phyloP scores from a whole-genome alignment of 2,329 filamentous ascomycete genomes.

The Neophaeococcomyces mojaviensis region DNA sequence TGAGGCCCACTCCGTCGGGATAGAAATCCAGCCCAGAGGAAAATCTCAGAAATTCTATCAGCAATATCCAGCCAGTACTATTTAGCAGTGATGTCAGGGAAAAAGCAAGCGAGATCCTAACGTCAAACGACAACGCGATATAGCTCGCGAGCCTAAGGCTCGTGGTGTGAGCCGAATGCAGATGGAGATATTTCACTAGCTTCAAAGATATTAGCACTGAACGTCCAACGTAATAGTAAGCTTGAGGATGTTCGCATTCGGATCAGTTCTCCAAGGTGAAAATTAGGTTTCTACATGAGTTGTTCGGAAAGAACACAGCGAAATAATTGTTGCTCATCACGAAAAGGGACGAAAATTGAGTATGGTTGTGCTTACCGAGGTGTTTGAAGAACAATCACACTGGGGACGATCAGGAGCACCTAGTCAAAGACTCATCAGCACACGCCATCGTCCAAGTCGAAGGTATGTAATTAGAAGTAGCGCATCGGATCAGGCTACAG shows the following conservation, averaged over 20 bases:
- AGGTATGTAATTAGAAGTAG: slow-evolving; percentile 31
- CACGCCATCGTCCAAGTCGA: slow-evolving; percentile 14
- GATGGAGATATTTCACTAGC: not conserved
- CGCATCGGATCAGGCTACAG: slow-evolving; percentile 30
- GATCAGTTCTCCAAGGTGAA: slow-evolving; percentile 61
- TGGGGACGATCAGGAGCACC: slow-evolving; percentile 6
- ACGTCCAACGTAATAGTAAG: not conserved
- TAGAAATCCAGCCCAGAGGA: too few species aligned
- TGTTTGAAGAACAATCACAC: not conserved
- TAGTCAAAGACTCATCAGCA: slow-evolving; percentile 10
- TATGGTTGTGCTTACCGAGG: slow-evolving; percentile 13
- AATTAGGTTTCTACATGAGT: slow-evolving; percentile 51
- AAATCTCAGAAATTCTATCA: too few species aligned
- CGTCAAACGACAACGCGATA: too few species aligned
- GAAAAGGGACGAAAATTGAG: slow-evolving; percentile 5
- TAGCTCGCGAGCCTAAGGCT: too few species aligned
- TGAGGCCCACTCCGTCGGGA: too few species aligned
- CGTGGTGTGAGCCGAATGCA: too few species aligned
- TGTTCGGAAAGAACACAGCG: slow-evolving; percentile 60
- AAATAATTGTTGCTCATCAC: slow-evolving; percentile 55
- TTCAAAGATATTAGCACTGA: not conserved
- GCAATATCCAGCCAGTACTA: too few species aligned
- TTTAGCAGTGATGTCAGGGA: too few species aligned
- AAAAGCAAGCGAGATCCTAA: too few species aligned
- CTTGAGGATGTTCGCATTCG: not conserved